Conservation (phyloP, 805 yeast genomes). For the Saturnispora bothae region DNA sequence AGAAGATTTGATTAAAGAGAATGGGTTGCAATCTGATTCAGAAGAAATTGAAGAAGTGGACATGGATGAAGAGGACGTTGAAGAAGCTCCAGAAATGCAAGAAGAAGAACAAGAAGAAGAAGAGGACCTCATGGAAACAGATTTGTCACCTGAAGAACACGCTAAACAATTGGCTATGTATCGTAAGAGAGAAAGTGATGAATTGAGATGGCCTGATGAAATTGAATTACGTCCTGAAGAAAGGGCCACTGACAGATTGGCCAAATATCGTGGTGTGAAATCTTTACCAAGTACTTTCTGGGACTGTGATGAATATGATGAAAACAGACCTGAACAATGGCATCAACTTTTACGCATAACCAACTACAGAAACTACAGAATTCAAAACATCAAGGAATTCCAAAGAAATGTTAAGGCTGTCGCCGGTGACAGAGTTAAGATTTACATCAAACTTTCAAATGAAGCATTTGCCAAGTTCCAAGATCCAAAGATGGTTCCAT, state of each 20-base stretch:
- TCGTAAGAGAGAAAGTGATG: conserved; percentile 67
- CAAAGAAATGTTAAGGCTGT: conserved; percentile 34
- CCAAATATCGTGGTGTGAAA: conserved; percentile 79
- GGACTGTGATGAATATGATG: conserved; percentile 80
- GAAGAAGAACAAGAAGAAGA: conserved; percentile 24
- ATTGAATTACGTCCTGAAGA: conserved; percentile 71
- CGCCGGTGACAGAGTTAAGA: conserved; percentile 56
- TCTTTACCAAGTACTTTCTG: conserved; percentile 71
- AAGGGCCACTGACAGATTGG: conserved; percentile 63
- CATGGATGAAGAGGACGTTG: conserved; percentile 17
- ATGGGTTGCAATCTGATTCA: conserved; percentile 27
- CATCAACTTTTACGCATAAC: conserved; percentile 59
- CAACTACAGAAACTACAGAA: conserved; percentile 67
- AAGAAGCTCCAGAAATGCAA: conserved; percentile 2
- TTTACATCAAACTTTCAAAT: conserved; percentile 51
- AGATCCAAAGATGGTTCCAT: conserved; percentile 37
- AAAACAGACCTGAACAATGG: conserved; percentile 67
- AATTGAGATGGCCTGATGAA: conserved; percentile 92
- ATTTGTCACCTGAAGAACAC: conserved; percentile 74
- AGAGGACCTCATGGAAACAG: conserved; percentile 48
- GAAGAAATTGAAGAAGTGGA: conserved; percentile 34
- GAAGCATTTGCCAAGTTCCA: conserved; percentile 33
- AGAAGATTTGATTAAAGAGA: conserved; percentile 30
- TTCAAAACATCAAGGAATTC: conserved; percentile 54
- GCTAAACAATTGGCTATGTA: conserved; percentile 61